A percentile compares a stretch with the other conserved stretches of the same genome.
phyloP scores from a whole-genome alignment of 2,329 filamentous ascomycete species.

The Aspergillus ruber region DNA sequence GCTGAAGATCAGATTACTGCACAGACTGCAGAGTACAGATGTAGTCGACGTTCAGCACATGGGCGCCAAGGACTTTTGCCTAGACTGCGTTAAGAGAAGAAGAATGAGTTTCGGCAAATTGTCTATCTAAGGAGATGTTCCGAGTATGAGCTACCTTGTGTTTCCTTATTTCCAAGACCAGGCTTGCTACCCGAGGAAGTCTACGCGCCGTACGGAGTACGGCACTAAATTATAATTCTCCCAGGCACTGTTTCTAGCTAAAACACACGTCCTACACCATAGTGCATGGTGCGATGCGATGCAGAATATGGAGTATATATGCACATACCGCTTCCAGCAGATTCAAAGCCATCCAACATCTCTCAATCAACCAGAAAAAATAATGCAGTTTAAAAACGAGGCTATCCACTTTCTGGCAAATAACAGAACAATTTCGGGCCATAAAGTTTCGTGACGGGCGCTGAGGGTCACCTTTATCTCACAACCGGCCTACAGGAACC shows the following conservation, averaged over 20 bases:
- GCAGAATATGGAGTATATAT: too few species aligned
- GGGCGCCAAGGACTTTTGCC: not conserved
- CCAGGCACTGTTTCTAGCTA: not conserved
- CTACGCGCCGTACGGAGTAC: not conserved
- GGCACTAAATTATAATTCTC: not conserved
- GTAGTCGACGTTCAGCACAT: not conserved
- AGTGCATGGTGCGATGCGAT: too few species aligned
- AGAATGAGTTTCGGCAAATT: not conserved
- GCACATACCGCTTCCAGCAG: too few species aligned
- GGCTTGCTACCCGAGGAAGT: not conserved
- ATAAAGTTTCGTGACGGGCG: too few species aligned
- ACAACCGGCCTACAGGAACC: not conserved
- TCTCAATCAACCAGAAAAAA: too few species aligned
- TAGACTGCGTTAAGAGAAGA: not conserved
- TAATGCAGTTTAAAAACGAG: too few species aligned
- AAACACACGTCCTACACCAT: too few species aligned
- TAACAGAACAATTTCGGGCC: too few species aligned
- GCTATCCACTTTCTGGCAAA: too few species aligned
- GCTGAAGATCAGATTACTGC: too few species aligned
- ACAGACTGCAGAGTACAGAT: not conserved
- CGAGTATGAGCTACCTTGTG: not conserved
- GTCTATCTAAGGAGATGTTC: not conserved
- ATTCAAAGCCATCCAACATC: too few species aligned
- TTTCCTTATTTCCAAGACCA: not conserved
- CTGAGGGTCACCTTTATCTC: not conserved